Evolutionary conservation across 164 flowering plant species (phyloP), one percentile per base, ranked within the genome.

Genomic region (Euptelea pleiosperma): DNA sequence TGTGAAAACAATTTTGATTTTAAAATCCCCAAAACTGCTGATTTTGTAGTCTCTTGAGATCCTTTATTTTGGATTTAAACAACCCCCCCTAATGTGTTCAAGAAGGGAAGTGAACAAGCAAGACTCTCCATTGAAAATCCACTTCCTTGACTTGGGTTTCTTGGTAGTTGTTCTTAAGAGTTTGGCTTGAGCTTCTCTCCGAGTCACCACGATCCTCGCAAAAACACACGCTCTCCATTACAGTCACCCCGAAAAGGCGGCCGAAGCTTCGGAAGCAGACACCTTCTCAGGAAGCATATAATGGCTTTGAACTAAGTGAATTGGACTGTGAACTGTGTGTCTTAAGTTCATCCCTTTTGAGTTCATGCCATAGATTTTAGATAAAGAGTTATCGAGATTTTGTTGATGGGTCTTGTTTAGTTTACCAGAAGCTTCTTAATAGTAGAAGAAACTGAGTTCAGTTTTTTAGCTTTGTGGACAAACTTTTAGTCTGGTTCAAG

Each of bases 161-260:
- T 80, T 71, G 77, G 78, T 64, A 64, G 58, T 53, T 68, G 74
- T 74, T 68, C 55, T 60, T 46, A 57, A 48, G 58, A 15, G 52
- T 62, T 68, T 60, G 48, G 39, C 42, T 60, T 57, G 33, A 57
- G 44, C 26, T 60, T 53, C 63, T 58, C 39, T 52, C 31, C 14
- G n/a, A 62, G 62, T 36, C 68, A 65, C 67, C 65, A 59, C 55
- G 58, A 58, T 61, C 57, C 62, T 70, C 69, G 73, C 69, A 55
- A 56, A 63, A 58, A 66, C 68, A 70, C 66, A 56, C 73, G 45
- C 61, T 40, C 67, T 61, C 54, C 61, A 46, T 76, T 70, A 76
- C 75, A 75, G 79, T 76, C 82, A 78, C 79, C 84, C 85, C 57
- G 63, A 77, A 91, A 86, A 74, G 77, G 65, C 83, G 88, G 91